Evolutionary conservation across 2,329 filamentous ascomycete genomes (phyloP).

Genomic region (Penicillium corylophilum): DNA sequence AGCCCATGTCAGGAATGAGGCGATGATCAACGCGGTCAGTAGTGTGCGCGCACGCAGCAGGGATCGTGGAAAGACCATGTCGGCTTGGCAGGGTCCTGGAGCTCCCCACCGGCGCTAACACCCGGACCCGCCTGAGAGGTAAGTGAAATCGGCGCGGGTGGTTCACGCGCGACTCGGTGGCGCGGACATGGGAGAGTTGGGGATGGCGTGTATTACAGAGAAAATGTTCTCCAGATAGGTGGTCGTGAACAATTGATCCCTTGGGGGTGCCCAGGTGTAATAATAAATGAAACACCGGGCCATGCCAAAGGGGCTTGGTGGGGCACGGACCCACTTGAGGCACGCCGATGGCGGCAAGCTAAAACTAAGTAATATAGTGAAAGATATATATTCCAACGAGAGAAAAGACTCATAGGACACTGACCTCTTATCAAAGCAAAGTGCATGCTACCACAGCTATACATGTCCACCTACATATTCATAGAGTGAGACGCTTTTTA

Average conservation of each 20-base stretch:
- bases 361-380: too few species aligned
- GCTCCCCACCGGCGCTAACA: not conserved
- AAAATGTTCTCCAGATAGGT: not conserved
- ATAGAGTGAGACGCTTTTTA: too few species aligned
- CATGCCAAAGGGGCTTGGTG: not conserved
- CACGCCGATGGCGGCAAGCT: not conserved
- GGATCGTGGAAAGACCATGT: slow-evolving; percentile 14
- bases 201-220: not conserved
- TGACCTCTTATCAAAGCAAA: too few species aligned
- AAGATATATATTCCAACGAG: too few species aligned
- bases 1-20: slow-evolving; percentile 8
- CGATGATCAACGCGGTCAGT: slow-evolving; percentile 4
- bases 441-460: too few species aligned
- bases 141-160: not conserved
- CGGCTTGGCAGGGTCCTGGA: slow-evolving; percentile 5
- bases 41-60: slow-evolving; percentile 16
- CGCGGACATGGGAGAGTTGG: not conserved
- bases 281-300: not conserved
- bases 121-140: not conserved
- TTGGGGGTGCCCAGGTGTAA: not conserved
- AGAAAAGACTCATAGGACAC: too few species aligned
- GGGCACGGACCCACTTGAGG: not conserved
- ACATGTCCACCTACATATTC: too few species aligned
- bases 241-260: too few species aligned
- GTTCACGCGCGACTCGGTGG: not conserved